Evolutionary conservation across 164 flowering plant genomes (phyloP).

Genomic region (Chimonanthus salicifolius): DNA sequence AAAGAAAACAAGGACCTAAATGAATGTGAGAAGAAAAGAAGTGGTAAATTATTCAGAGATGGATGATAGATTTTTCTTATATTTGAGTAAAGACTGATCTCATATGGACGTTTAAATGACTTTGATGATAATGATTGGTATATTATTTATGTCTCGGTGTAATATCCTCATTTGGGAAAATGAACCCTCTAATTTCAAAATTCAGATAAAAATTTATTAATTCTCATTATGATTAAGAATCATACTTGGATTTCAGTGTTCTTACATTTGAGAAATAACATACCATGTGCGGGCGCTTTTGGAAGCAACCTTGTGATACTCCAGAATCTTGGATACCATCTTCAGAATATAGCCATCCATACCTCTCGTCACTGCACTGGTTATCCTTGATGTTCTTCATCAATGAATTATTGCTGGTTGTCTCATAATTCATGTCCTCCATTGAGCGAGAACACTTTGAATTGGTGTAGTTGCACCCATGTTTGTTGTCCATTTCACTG

Average conservation of each 20-base stretch:
- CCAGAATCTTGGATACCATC: constrained; percentile 25
- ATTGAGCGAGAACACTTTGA: constrained; percentile 18
- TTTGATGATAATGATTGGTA: not conserved
- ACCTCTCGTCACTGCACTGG: constrained; percentile 20
- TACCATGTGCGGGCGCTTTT: constrained; percentile 55
- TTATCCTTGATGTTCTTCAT: constrained; percentile 13
- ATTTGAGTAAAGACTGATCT: not conserved
- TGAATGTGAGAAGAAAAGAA: no score
- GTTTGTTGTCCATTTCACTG: constrained; percentile 14
- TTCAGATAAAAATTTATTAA: not conserved
- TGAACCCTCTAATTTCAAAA: no score
- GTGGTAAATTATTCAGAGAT: no score
- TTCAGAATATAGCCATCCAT: constrained; percentile 38
- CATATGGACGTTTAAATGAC: not conserved
- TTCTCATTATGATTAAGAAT: not conserved
- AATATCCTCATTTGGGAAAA: no score
- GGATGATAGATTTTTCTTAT: no score
- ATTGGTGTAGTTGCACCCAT: constrained; percentile 18
- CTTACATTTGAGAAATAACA: not conserved
- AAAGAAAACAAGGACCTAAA: no score
- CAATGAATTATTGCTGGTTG: constrained; percentile 19
- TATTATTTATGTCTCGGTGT: not conserved
- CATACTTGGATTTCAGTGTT: not conserved
- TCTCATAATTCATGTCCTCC: constrained; percentile 29
- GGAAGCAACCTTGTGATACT: constrained; percentile 21